Evolutionary conservation across 2,329 filamentous ascomycete species (phyloP).

Genomic region (Acrodontium crateriforme): DNA sequence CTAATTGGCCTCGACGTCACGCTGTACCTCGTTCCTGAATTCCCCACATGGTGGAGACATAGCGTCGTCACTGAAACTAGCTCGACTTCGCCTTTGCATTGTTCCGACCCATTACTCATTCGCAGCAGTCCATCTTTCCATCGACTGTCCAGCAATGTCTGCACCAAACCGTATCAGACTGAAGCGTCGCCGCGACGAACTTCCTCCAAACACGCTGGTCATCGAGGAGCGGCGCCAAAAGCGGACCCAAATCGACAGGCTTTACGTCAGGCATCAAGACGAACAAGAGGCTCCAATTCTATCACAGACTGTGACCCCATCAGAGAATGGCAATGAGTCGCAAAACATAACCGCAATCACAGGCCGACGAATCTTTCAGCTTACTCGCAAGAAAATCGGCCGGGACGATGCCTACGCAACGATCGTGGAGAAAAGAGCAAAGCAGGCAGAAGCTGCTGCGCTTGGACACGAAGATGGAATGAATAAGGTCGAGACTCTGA

Average conservation of each 20-base stretch:
- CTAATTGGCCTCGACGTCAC: too few relatives aligned
- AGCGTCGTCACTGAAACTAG: too few relatives aligned
- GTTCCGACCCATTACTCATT: too few relatives aligned
- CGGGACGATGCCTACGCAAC: conserved; percentile 2
- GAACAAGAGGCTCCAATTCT: conserved; percentile 1
- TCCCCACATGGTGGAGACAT: too few relatives aligned
- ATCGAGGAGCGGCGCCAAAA: conserved; percentile 10
- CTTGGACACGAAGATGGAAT: conserved; percentile 1
- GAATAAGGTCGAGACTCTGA: conserved; percentile 10
- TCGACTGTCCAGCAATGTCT: too few relatives aligned
- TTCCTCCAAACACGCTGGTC: conserved; percentile 14
- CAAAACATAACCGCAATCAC: conserved; percentile 1
- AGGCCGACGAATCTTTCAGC: conserved; percentile 11
- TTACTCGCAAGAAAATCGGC: conserved; percentile 9
- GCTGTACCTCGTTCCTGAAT: too few relatives aligned
- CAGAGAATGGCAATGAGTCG: not conserved
- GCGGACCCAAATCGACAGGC: conserved; percentile 2
- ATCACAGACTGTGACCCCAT: not conserved
- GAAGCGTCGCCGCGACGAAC: conserved; percentile 17
- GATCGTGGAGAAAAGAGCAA: conserved; percentile 1
- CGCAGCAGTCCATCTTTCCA: too few relatives aligned
- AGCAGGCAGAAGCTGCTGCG: not conserved
- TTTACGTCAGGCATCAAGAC: not conserved
- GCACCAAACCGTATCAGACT: conserved; percentile 15
- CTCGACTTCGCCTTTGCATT: too few relatives aligned